Base-by-base conservation (phyloP, 495 filamentous ascomycete species). In the Talaromyces ruber region DNA sequence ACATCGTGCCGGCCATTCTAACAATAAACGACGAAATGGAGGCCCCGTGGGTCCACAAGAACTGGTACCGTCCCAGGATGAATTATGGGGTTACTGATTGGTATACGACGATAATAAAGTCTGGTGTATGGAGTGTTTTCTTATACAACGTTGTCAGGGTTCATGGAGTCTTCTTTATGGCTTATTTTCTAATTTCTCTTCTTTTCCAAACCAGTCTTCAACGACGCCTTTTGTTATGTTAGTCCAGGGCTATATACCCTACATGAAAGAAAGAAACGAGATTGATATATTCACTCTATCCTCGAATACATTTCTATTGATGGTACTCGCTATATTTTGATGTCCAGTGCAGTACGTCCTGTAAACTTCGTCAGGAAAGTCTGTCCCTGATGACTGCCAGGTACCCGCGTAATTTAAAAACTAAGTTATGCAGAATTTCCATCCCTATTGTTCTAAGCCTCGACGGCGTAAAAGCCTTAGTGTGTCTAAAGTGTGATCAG, bases 1-100 rank as follows among this genome's bases (percentile, higher is more conserved):
- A 24, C 18, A 28, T 3, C 32, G 59, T 8, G 6, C 22, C 5
- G 18, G 26, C 26, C 6, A 39, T 34, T 37, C 59, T 2, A 62
- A 68, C 26, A 62, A 68, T 30, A 69, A 71, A 54, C 62, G 64
- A 22, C 65, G 56, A 59, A 70, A 70, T 18, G 62, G 65, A 28
- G 68, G 64, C 21, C 57, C 67, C 18, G 30, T 47, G 25, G 52
- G 64, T 30, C 58, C 39, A 26, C 73, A 72, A 56, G 69, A 74
- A 57, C 61, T 79, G 66, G 76, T 78, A 1, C 76, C 75, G 6
- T 79, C 76, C 18, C 73, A 79, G 34, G 76, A 79, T 64, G 76
- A 79, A 30, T 68, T 79, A 8, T 79, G 76, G 62, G 76, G 76
- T 16, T 79, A 67, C 28, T 60, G n/a, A 60, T 30, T 8, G 32